A percentile compares a stretch with the other conserved stretches of the same genome.
Evolutionary conservation across 2,329 filamentous ascomycete species (phyloP).

Genomic region (Tolypocladium tropicale): DNA sequence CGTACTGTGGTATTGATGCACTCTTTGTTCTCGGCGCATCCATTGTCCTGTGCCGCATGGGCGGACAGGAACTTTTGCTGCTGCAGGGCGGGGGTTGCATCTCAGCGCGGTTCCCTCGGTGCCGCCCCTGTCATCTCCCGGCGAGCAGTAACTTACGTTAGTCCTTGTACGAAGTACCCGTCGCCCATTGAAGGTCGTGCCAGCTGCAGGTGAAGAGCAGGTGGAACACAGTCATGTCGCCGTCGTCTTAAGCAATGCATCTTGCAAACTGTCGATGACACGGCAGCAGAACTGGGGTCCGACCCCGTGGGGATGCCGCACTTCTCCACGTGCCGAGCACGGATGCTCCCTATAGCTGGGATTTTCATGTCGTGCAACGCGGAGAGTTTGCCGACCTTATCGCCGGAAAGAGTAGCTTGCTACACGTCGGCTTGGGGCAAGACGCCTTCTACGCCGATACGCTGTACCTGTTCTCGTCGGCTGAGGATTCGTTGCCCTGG

Average conservation of each 20-base stretch:
- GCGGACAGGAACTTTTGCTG: constrained; percentile 11
- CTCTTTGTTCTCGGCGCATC: constrained; percentile 2
- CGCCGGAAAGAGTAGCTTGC: neutral
- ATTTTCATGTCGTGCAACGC: neutral
- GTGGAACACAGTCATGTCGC: neutral
- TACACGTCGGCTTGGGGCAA: neutral
- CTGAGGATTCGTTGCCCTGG: neutral
- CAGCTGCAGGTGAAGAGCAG: neutral
- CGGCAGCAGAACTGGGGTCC: constrained; percentile 1
- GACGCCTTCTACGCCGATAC: too few species aligned
- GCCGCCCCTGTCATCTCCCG: constrained; percentile 1
- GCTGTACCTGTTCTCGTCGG: neutral
- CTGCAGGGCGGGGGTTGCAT: constrained; percentile 7
- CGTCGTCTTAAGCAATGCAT: neutral
- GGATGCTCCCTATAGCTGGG: neutral
- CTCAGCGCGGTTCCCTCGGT: constrained; percentile 4
- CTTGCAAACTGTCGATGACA: neutral
- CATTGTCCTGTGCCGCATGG: neutral
- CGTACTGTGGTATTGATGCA: neutral
- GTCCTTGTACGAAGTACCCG: neutral
- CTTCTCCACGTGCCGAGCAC: constrained; percentile 5
- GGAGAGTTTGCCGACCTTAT: neutral
- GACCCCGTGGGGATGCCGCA: constrained; percentile 7
- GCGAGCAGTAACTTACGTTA: neutral
- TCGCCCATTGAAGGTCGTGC: neutral